Base-by-base conservation (phyloP, 331 rosid genomes). In the Erythrophleum ivorense region DNA sequence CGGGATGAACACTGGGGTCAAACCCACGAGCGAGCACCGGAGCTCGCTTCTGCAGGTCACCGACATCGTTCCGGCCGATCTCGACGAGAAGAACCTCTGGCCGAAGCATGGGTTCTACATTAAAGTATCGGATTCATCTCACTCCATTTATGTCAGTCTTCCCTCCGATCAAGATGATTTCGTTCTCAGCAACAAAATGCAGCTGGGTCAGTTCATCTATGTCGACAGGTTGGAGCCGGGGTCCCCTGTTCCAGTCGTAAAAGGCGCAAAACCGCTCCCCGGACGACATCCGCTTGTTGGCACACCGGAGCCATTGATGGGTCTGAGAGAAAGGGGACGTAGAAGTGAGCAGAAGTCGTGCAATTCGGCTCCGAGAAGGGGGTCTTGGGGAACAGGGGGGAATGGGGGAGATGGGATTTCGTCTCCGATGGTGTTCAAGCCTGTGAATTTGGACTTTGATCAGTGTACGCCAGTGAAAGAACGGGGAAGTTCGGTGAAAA, bases 51-150 rank as follows among this genome's bases (percentile, higher is more conserved):
- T 96, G 52, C 99, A 96, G 82, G 91, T 96, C 31, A 96, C 98
- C 0, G 99, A 96, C 67, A 96, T 96, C 0, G 98, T 96, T 77
- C 99, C 99, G 12, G 98, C 91, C 0, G 99, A 92, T 33, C 97
- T 96, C 1, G 98, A 96, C 60, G 97, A 93, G 82, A 94, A 96
- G 52, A 94, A 75, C 66, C 90, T 96, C 45, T 81, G 87, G 81
- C 99, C 99, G 0, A 88, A 88, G 19, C 98, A 96, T 9, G 99
- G 99, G 15, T 96, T 96, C 74, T 94, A 88, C 85, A 91, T 96
- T 54, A 96, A 94, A 49, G 87, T 96, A 6, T 92, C 99, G 0
- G 97, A 96, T 71, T 96, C 99, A n/a, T 93, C 98, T 0, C 98
- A 94, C 82, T 96, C 98, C 0, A 87, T 94, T 54, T 96, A 96